Evolutionary conservation across 805 yeast species (phyloP), one percentile per base, ranked within the genome.

Genomic region (Kodamaea nitidulidarum): DNA sequence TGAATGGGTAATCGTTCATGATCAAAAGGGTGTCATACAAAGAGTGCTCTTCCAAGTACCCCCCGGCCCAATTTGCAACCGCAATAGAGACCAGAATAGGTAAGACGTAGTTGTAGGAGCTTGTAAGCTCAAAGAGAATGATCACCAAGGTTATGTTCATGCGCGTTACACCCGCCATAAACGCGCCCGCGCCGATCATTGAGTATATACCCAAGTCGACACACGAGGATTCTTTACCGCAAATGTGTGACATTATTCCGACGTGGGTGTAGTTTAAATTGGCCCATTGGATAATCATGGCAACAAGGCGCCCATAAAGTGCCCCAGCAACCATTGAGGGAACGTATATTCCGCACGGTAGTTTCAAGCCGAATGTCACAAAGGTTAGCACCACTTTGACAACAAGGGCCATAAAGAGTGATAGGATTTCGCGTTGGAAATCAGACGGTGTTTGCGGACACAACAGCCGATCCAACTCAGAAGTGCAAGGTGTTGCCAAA

Each of bases 251-350:
- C 41, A 50, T 38, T 7, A 48, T 15, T 7, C 40, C 26, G 4
- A 22, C 26, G 9, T 25, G 32, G 26, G 35, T 35, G 32, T 39
- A 37, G 16, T 30, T 38, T 35, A 55, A 40, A 17, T 62, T 66
- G 4, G 63, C 29, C 54, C 65, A 67, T 39, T 74, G 71, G 12
- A 75, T 49, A 3, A 52, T 24, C 55, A 72, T 63, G 1, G 77
- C 76, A 41, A 75, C 61, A 1, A 71, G 48, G 8, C 81, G 51
- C 2, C 83, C 83, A 57, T 74, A 77, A 20, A 79, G 55, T 2
- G 83, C 81, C 0, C 84, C 84, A 15, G 73, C 64, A 1, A 75
- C 78, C 84, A 78, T 78, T 1, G 80, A 71, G 4, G 84, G 84
- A 2, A 79, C 79, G 44, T 78, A 78, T 10, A 78, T 71, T 4